These are phyloP conservation scores for Chloropicon primus DNA, from an alignment of 139 green algal genomes.

Conservation along the genomic window DNA sequence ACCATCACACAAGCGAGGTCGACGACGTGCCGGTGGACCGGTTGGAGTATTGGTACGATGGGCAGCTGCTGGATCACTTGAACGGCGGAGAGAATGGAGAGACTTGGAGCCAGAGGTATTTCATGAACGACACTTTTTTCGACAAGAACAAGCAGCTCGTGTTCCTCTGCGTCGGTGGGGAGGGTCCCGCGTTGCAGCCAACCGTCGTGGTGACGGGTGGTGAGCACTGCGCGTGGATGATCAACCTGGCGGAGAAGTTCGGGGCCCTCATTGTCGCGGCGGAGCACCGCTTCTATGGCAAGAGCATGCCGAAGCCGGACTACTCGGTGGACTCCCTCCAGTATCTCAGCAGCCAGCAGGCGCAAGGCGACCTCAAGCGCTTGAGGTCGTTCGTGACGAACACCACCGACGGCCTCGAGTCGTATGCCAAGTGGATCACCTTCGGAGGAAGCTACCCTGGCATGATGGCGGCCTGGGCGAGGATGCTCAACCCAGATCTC, in stretches of 20 bases:
- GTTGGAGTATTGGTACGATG: neutral
- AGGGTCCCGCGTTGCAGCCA: slow-evolving; percentile 10
- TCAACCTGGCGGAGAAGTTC: slow-evolving; percentile 1
- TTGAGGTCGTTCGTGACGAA: neutral
- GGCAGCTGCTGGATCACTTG: neutral
- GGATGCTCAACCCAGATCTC: slow-evolving; percentile 11
- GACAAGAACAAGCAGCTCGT: neutral
- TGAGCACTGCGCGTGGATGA: slow-evolving; percentile 7
- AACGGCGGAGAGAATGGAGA: neutral
- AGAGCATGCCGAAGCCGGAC: slow-evolving; percentile 9
- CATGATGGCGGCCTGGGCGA: slow-evolving; percentile 12
- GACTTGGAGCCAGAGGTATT: slow-evolving; percentile 15
- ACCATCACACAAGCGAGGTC: neutral
- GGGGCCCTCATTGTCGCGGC: slow-evolving; percentile 7
- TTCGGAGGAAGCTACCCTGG: slow-evolving; percentile 13
- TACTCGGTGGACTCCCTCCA: neutral
- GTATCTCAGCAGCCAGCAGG: slow-evolving; percentile 4
- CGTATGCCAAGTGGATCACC: neutral
- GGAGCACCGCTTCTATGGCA: slow-evolving; percentile 18
- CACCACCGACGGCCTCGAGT: neutral
- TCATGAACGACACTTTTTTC: slow-evolving; percentile 15
- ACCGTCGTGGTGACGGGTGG: neutral
- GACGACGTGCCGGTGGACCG: neutral
- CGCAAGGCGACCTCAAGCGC: slow-evolving; percentile 6
- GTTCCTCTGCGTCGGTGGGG: slow-evolving; percentile 19